Conservation (phyloP, 1,284 basidiomycete species). For the Mycena citricolor region DNA sequence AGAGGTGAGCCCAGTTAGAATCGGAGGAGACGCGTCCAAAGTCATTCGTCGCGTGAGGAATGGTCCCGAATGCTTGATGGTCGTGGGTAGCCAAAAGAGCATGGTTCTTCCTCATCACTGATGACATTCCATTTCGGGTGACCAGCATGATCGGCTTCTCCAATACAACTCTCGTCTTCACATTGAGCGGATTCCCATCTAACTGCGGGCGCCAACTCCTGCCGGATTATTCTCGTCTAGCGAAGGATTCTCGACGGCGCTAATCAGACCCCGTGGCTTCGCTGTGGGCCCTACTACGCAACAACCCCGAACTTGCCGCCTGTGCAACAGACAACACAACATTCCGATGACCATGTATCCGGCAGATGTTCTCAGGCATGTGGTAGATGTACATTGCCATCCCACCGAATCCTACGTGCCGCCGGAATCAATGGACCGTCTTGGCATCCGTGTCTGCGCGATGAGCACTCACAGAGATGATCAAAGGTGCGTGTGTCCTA, state of each 20-base stretch:
- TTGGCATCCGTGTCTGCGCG: constrained; percentile 67
- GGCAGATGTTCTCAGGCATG: constrained; percentile 52
- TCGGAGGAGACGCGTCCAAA: constrained; percentile 56
- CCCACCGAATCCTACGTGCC: constrained; percentile 62
- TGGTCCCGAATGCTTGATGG: constrained; percentile 2
- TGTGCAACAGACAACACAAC: too few species aligned
- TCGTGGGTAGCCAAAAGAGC: constrained; percentile 1
- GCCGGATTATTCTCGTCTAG: background rate
- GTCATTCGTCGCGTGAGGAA: constrained; percentile 11
- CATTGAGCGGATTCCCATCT: too few species aligned
- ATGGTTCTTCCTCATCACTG: too few species aligned
- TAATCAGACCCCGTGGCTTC: constrained; percentile 7
- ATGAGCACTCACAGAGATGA: constrained; percentile 69
- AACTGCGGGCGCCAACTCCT: too few species aligned
- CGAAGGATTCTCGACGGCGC: background rate
- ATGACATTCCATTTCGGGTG: too few species aligned
- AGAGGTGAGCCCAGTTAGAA: constrained; percentile 29
- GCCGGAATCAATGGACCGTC: constrained; percentile 44
- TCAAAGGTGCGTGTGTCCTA: constrained; percentile 37
- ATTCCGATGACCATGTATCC: constrained; percentile 26
- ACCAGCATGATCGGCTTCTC: too few species aligned
- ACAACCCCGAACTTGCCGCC: background rate
- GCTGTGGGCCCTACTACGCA: background rate
- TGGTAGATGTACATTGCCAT: constrained; percentile 81
- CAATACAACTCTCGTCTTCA: too few species aligned